phyloP scores from a whole-genome alignment of 371 early-diverging fungal species.

The Neoconidiobolus thromboides region DNA sequence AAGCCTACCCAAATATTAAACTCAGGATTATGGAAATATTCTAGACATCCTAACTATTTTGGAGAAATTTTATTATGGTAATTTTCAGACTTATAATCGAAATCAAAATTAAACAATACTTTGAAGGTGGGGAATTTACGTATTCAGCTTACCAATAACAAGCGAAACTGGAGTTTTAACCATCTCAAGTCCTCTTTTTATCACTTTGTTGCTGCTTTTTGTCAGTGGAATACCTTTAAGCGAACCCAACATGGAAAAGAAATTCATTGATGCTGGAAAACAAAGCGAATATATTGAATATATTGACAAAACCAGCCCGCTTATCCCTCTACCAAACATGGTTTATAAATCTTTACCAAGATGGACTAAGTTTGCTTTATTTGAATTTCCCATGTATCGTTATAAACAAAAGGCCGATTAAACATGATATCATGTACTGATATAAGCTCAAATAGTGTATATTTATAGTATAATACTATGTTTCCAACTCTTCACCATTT shows the following conservation, averaged over 20 bases:
- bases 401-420: background rate
- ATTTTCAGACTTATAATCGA: background rate
- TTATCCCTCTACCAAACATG: background rate
- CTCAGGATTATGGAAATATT: background rate
- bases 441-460: no score
- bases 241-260: background rate
- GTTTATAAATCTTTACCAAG: background rate
- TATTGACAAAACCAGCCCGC: background rate
- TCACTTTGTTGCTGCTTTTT: background rate
- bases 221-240: background rate
- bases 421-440: no score
- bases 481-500: no score
- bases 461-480: no score
- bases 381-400: background rate
- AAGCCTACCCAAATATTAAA: background rate
- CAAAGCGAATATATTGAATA: background rate
- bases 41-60: background rate
- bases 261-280: background rate
- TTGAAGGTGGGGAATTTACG: background rate
- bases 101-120: background rate
- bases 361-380: background rate
- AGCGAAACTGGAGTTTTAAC: background rate
- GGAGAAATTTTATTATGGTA: background rate
- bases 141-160: background rate
- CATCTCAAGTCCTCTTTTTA: background rate